Evolutionary conservation across 2,329 filamentous ascomycete genomes (phyloP).

Genomic region (Colletotrichum musae): DNA sequence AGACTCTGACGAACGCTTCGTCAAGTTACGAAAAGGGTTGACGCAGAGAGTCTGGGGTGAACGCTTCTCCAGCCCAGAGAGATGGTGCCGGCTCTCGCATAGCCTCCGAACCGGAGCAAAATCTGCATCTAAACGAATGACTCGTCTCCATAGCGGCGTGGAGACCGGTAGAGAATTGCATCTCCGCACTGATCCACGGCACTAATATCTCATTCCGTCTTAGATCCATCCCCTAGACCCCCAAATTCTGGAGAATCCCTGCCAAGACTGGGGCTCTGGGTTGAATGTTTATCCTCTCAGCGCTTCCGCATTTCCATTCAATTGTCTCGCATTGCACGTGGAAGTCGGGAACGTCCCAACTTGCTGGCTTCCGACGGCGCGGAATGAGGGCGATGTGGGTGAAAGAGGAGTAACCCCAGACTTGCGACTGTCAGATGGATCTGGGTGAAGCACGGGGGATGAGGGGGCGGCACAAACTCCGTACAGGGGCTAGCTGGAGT

Average conservation of each 20-base stretch:
- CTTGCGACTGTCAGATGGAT: conserved; percentile 16
- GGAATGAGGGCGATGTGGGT: conserved; percentile 7
- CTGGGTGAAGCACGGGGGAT: conserved; percentile 15
- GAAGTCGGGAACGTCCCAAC: conserved; percentile 13
- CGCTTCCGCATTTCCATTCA: conserved; percentile 18
- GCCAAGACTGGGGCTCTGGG: conserved; percentile 17
- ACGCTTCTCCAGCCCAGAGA: conserved; percentile 33
- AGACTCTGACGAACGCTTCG: conserved; percentile 15
- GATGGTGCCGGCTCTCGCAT: neutral
- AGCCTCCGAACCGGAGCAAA: conserved; percentile 40
- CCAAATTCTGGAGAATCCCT: conserved; percentile 38
- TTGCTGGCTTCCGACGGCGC: conserved; percentile 20
- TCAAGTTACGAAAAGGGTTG: conserved; percentile 1
- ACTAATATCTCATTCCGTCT: conserved; percentile 21
- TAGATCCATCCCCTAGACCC: conserved; percentile 33
- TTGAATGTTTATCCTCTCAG: conserved; percentile 39
- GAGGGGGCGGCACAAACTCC: neutral
- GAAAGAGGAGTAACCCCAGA: conserved; percentile 23
- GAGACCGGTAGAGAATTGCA: conserved; percentile 17
- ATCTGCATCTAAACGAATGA: conserved; percentile 33
- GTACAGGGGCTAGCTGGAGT: conserved; percentile 13
- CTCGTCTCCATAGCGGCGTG: conserved; percentile 37
- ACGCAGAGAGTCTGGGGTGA: conserved; percentile 34
- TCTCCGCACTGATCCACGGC: conserved; percentile 38
- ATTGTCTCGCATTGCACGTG: conserved; percentile 34